phyloP scores from a whole-genome alignment of 192 early-diverging fungal genomes.

The Phycomyces nitens region DNA sequence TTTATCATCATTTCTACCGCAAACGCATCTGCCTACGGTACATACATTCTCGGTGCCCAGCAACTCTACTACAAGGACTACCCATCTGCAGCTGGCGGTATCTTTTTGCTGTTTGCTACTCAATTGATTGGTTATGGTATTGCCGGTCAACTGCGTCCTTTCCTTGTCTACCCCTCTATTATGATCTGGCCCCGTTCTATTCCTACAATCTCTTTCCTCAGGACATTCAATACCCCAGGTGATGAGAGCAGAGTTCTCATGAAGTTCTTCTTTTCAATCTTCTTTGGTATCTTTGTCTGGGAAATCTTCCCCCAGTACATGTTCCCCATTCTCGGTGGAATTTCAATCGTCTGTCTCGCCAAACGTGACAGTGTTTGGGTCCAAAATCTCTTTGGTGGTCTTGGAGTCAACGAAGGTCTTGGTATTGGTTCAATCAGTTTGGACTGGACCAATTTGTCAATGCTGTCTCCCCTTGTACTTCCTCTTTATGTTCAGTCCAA shows the following conservation, averaged over 20 bases:
- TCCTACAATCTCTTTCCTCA: slow-evolving; percentile 43
- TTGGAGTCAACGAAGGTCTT: slow-evolving; percentile 32
- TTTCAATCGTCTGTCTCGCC: slow-evolving; percentile 40
- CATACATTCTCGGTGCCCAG: slow-evolving; percentile 70
- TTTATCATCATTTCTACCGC: slow-evolving; percentile 64
- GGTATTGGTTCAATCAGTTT: slow-evolving; percentile 39
- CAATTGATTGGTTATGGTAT: slow-evolving; percentile 55
- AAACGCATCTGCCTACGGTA: slow-evolving; percentile 64
- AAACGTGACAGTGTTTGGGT: slow-evolving; percentile 22
- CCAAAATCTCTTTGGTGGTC: slow-evolving; percentile 32
- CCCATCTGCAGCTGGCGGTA: slow-evolving; percentile 42
- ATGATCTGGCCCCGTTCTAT: slow-evolving; percentile 55
- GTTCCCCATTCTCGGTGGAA: slow-evolving; percentile 31
- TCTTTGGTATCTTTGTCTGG: slow-evolving; percentile 23
- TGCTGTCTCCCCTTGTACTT: slow-evolving; percentile 40
- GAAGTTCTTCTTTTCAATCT: slow-evolving; percentile 31
- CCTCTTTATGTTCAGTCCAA: slow-evolving; percentile 70
- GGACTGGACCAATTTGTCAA: slow-evolving; percentile 40
- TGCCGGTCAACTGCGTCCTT: slow-evolving; percentile 46
- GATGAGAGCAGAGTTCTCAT: slow-evolving; percentile 17
- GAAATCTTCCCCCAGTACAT: slow-evolving; percentile 40
- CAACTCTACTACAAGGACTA: slow-evolving; percentile 58
- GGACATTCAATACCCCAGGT: slow-evolving; percentile 28
- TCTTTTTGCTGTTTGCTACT: slow-evolving; percentile 41
- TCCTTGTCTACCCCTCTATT: slow-evolving; percentile 46